phyloP scores from a whole-genome alignment of 1,284 basidiomycete genomes.

The Volvariella surrecta region DNA sequence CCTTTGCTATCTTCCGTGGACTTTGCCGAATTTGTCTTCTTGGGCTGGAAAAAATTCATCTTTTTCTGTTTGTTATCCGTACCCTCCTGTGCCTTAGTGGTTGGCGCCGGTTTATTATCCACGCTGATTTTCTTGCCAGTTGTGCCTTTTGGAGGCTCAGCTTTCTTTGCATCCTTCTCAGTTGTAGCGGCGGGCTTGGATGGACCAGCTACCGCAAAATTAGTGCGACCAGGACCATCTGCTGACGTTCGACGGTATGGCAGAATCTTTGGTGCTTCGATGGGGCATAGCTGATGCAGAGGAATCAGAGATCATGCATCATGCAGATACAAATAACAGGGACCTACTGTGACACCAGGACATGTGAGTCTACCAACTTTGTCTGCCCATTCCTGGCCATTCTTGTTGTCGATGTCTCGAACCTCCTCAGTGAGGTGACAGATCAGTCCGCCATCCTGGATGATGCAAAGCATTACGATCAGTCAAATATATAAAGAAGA shows the following conservation, averaged over 20 bases:
- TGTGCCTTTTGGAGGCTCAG: slow-evolving; percentile 1
- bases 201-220: slow-evolving; percentile 19
- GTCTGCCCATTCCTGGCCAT: slow-evolving; percentile 32
- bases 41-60: neutral
- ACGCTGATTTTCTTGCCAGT: neutral
- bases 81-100: neutral
- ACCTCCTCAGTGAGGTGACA: slow-evolving; percentile 41
- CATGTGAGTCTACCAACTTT: slow-evolving; percentile 45
- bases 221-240: slow-evolving; percentile 12
- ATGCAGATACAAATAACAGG: neutral
- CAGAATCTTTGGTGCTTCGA: neutral
- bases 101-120: neutral
- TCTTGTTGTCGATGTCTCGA: slow-evolving; percentile 37
- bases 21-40: slow-evolving; percentile 1
- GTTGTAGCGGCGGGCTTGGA: slow-evolving; percentile 18
- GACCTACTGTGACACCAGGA: slow-evolving; percentile 31
- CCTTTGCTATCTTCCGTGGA: slow-evolving; percentile 12
- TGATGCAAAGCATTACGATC: neutral
- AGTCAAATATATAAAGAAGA: neutral
- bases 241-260: slow-evolving; percentile 8
- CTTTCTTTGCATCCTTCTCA: slow-evolving; percentile 11
- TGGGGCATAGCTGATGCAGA: neutral
- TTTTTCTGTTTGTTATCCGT: neutral
- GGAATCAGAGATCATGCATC: too few relatives aligned
- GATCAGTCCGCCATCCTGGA: slow-evolving; percentile 52